These are phyloP conservation scores for Elsinoe ampelina DNA, from an alignment of 2,329 filamentous ascomycete genomes.

Conservation along the genomic window DNA sequence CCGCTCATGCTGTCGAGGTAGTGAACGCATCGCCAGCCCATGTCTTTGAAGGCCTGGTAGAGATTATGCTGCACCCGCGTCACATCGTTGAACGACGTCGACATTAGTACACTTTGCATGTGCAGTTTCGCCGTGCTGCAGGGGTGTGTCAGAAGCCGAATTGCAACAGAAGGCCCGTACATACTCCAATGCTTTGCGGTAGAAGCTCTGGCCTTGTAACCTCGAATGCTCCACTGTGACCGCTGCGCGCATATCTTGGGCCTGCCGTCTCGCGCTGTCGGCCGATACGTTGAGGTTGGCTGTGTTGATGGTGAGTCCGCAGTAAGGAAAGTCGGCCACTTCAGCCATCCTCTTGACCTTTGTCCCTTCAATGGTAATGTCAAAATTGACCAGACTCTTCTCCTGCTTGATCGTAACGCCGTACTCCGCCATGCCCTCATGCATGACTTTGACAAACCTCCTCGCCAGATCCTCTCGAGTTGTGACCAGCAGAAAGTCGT, in stretches of 20 bases:
- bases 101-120: constrained; percentile 73
- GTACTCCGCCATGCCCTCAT: constrained; percentile 65
- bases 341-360: constrained; percentile 35
- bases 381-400: constrained; percentile 83
- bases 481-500: constrained; percentile 88
- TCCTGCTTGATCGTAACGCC: constrained; percentile 66
- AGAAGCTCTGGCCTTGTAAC: constrained; percentile 65
- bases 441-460: constrained; percentile 70
- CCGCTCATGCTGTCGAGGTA: constrained; percentile 52
- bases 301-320: constrained; percentile 69
- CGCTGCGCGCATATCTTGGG: constrained; percentile 52
- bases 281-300: constrained; percentile 65
- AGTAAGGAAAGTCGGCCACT: constrained; percentile 67
- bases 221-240: constrained; percentile 71
- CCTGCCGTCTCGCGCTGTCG: constrained; percentile 47
- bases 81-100: constrained; percentile 65
- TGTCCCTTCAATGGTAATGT: constrained; percentile 50
- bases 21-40: constrained; percentile 62
- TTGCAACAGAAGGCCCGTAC: constrained; percentile 24
- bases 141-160: constrained; percentile 15
- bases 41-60: constrained; percentile 63
- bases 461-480: constrained; percentile 56
- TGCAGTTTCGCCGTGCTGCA: constrained; percentile 66
- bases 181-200: constrained; percentile 65
- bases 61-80: constrained; percentile 64